These are phyloP conservation scores for Piromyces sp. DNA, from an alignment of 192 early-diverging fungal species.

Conservation along the genomic window DNA sequence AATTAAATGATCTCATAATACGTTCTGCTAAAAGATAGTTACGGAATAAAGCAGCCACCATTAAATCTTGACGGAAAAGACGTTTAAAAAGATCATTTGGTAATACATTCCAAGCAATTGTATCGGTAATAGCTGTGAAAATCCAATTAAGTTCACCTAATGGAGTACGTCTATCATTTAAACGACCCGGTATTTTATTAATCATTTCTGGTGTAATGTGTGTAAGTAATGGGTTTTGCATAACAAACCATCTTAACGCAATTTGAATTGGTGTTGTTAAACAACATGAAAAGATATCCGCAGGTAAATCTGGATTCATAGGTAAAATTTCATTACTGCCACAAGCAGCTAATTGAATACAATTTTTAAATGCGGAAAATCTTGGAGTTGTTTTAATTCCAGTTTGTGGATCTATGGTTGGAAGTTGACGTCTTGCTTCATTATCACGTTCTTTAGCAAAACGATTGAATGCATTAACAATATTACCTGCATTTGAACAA, in stretches of 20 bases:
- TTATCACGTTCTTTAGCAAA: conserved; percentile 72
- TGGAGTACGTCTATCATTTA: conserved; percentile 80
- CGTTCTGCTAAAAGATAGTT: conserved; percentile 91
- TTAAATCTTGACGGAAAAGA: conserved; percentile 83
- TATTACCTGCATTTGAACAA: conserved; percentile 81
- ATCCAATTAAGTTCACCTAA: conserved; percentile 98
- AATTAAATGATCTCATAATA: conserved; percentile 86
- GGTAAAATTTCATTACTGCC: conserved; percentile 69
- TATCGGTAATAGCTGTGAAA: conserved; percentile 94
- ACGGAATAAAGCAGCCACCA: conserved; percentile 82
- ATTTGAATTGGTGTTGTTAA: conserved; percentile 90
- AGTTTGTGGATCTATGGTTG: conserved; percentile 7
- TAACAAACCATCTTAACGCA: conserved; percentile 77
- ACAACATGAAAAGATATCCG: conserved; percentile 92
- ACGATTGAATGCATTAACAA: conserved; percentile 72
- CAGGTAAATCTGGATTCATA: conserved; percentile 82
- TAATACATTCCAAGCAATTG: conserved; percentile 91
- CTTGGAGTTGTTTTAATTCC: conserved; percentile 4
- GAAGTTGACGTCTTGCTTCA: conserved; percentile 20
- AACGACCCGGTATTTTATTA: conserved; percentile 60
- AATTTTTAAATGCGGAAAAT: conserved; percentile 29
- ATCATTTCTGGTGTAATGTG: conserved; percentile 78
- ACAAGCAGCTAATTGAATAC: conserved; percentile 89
- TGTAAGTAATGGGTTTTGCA: conserved; percentile 55
- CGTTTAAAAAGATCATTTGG: conserved; percentile 74